These are phyloP conservation scores for Henckelia pumila DNA, from an alignment of 257 asterid genomes.

Conservation along the genomic window DNA sequence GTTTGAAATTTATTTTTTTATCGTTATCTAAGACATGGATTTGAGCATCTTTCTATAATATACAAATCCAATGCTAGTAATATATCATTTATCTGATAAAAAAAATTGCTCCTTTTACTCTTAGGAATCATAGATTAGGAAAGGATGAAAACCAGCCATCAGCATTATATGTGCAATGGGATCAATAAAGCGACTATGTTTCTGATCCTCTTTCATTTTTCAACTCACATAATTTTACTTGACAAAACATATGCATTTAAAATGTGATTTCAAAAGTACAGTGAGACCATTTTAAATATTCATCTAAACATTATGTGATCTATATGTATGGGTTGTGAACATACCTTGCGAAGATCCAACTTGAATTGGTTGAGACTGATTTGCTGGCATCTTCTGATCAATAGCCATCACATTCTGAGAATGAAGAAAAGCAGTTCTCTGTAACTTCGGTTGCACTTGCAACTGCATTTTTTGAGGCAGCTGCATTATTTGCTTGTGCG, in stretches of 20 bases:
- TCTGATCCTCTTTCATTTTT: background rate
- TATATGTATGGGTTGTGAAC: background rate
- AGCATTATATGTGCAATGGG: background rate
- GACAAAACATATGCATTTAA: background rate
- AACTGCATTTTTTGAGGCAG: conserved; percentile 4
- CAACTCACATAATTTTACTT: background rate
- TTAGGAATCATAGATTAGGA: too few relatives aligned
- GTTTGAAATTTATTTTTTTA: too few relatives aligned
- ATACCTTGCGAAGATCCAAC: conserved; percentile 27
- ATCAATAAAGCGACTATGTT: background rate
- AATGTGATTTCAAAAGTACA: background rate
- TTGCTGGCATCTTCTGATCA: conserved; percentile 24
- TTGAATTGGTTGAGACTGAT: conserved; percentile 22
- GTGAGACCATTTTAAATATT: background rate
- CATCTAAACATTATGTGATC: conserved; percentile 1
- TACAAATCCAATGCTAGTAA: too few relatives aligned
- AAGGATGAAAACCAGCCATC: too few relatives aligned
- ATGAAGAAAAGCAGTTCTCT: conserved; percentile 25
- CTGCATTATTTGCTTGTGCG: conserved; percentile 20
- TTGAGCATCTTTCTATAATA: too few relatives aligned
- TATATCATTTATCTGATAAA: too few relatives aligned
- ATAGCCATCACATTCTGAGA: conserved; percentile 29
- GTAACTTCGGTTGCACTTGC: conserved; percentile 24
- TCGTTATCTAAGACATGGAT: too few relatives aligned
- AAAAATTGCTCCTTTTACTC: too few relatives aligned